Evolutionary conservation across 2,329 filamentous ascomycete genomes (phyloP).

Genomic region (Rhynchosporium secalis): DNA sequence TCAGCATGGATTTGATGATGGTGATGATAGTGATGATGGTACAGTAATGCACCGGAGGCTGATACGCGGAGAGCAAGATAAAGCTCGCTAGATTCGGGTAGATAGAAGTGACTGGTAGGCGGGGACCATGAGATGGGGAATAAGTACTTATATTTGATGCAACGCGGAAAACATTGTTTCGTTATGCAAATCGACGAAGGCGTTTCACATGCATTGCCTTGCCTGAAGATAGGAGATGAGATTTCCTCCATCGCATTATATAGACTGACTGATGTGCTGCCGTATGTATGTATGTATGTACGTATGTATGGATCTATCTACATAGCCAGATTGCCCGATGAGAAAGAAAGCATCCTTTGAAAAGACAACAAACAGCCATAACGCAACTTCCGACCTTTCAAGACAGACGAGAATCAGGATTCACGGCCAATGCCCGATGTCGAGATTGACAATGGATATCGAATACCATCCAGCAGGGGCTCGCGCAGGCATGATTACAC

Average conservation of each 20-base stretch:
- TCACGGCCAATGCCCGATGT: not conserved
- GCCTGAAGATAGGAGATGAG: not conserved
- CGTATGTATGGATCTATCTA: not conserved
- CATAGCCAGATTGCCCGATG: slow-evolving; percentile 1
- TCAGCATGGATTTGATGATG: slow-evolving; percentile 24
- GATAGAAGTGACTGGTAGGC: slow-evolving; percentile 17
- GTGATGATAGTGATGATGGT: no score
- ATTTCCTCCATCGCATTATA: slow-evolving; percentile 16
- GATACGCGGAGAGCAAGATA: slow-evolving; percentile 3
- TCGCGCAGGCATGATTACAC: slow-evolving; percentile 14
- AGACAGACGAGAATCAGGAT: no score
- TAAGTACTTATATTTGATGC: slow-evolving; percentile 11
- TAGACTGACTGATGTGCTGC: slow-evolving; percentile 11
- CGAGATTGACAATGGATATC: slow-evolving; percentile 1
- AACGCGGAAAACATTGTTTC: slow-evolving; percentile 27
- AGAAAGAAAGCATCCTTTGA: slow-evolving; percentile 4
- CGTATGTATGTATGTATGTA: not conserved
- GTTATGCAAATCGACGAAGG: slow-evolving; percentile 25
- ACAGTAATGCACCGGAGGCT: slow-evolving; percentile 25
- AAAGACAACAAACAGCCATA: not conserved
- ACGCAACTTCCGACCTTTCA: not conserved
- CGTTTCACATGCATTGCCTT: slow-evolving; percentile 17
- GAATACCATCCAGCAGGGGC: slow-evolving; percentile 8
- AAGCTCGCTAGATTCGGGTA: slow-evolving; percentile 7
- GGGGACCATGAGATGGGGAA: not conserved